Evolutionary conservation across 768 basidiomycete species (phyloP).

Genomic region (Auricularia cornea): DNA sequence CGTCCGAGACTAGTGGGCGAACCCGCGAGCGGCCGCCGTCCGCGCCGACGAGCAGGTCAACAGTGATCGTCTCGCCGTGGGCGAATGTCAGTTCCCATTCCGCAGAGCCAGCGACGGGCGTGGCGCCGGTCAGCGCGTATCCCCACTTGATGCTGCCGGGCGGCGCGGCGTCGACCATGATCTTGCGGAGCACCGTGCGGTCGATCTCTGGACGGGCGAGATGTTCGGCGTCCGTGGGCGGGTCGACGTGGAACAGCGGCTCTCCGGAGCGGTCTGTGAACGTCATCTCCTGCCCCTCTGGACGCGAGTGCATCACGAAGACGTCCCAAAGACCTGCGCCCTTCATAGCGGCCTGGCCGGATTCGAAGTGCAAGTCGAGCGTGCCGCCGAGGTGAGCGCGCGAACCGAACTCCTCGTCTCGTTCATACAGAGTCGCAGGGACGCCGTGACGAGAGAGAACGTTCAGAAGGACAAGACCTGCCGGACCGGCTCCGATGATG

Average conservation of each 20-base stretch:
- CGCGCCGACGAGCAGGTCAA: conserved; percentile 19
- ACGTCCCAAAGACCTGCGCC: conserved; percentile 11
- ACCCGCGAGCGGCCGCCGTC: conserved; percentile 20
- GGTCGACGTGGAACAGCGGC: neutral
- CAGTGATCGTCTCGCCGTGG: neutral
- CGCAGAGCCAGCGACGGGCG: neutral
- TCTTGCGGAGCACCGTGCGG: neutral
- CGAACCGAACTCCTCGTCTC: conserved; percentile 9
- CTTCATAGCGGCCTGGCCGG: conserved; percentile 16
- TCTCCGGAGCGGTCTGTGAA: conserved; percentile 9
- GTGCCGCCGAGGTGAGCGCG: conserved; percentile 17
- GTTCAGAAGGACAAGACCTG: conserved; percentile 21
- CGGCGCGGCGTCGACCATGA: neutral
- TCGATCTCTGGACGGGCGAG: neutral
- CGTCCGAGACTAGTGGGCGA: conserved; percentile 13
- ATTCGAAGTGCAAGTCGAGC: conserved; percentile 22
- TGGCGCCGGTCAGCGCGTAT: neutral
- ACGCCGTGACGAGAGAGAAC: conserved; percentile 16
- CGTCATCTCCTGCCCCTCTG: conserved; percentile 16
- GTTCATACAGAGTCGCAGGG: conserved; percentile 17
- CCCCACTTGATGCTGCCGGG: neutral
- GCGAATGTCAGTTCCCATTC: neutral
- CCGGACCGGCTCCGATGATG: conserved; percentile 21
- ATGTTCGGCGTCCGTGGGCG: neutral
- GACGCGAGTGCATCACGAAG: conserved; percentile 14